phyloP scores from a whole-genome alignment of 257 asterid species.

The Penstemon eatonii region DNA sequence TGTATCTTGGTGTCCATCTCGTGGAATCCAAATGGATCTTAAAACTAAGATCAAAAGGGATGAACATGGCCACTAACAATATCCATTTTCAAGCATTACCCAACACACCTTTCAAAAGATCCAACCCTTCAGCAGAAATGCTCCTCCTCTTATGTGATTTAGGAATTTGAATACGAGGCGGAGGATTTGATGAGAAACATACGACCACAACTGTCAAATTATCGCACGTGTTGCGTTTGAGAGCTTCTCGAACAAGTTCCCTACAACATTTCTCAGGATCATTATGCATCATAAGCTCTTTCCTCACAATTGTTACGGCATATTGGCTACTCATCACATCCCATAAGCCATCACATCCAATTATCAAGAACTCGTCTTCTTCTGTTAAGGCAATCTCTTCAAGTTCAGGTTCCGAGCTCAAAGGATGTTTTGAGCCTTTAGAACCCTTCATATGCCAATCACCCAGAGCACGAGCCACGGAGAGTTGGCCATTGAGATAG shows the following conservation, averaged over 20 bases:
- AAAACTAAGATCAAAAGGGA: too few relatives aligned
- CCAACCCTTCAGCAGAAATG: conserved; percentile 59
- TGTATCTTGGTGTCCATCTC: too few relatives aligned
- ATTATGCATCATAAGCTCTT: conserved; percentile 76
- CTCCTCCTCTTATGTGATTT: conserved; percentile 49
- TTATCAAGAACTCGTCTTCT: conserved; percentile 84
- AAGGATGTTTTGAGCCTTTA: conserved; percentile 60
- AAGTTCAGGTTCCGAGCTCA: conserved; percentile 80
- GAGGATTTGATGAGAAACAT: conserved; percentile 50
- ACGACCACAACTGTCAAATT: conserved; percentile 49
- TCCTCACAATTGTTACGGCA: conserved; percentile 80
- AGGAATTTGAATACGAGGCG: conserved; percentile 45
- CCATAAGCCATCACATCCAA: conserved; percentile 92
- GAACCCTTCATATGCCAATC: conserved; percentile 95
- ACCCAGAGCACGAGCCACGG: conserved; percentile 86
- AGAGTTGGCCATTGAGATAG: conserved; percentile 84
- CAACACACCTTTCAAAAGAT: conserved; percentile 50
- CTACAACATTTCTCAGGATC: conserved; percentile 70
- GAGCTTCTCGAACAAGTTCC: conserved; percentile 58
- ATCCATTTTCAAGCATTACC: conserved; percentile 34
- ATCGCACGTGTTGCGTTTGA: conserved; percentile 50
- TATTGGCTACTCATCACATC: conserved; percentile 92
- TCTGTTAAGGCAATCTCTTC: conserved; percentile 61
- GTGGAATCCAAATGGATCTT: too few relatives aligned
- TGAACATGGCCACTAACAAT: too few relatives aligned